These are phyloP conservation scores for Backusella luteola DNA, from an alignment of 192 early-diverging fungal species.

Conservation along the genomic window DNA sequence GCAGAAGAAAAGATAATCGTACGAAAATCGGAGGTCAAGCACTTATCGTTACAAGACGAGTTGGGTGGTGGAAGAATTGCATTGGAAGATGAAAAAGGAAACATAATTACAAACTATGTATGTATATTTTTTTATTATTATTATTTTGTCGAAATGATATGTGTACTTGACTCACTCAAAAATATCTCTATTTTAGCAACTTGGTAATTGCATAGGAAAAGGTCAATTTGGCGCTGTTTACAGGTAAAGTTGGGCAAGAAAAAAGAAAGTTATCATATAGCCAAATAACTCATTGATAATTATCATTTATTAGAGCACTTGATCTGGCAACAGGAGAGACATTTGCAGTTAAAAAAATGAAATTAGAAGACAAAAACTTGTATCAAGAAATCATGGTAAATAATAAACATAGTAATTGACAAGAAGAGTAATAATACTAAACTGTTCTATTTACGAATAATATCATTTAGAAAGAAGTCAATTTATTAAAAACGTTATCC, in stretches of 20 bases:
- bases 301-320: slow-evolving; percentile 52
- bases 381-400: slow-evolving; percentile 68
- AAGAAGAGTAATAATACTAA: not conserved
- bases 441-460: not conserved
- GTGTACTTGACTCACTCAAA: not conserved
- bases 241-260: slow-evolving; percentile 34
- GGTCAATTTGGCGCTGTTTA: slow-evolving; percentile 92
- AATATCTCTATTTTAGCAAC: slow-evolving; percentile 43
- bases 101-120: not conserved
- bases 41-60: not conserved
- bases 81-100: slow-evolving; percentile 3
- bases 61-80: not conserved
- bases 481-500: slow-evolving; percentile 75
- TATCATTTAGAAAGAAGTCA: slow-evolving; percentile 65
- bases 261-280: not conserved
- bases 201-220: slow-evolving; percentile 85
- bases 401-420: not conserved
- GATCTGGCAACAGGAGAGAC: slow-evolving; percentile 79
- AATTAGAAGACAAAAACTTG: slow-evolving; percentile 66
- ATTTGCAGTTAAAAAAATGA: slow-evolving; percentile 86
- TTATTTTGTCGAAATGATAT: not conserved
- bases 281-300: not conserved
- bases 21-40: not conserved
- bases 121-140: too few relatives aligned
- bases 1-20: not conserved